Evolutionary conservation across 2,329 filamentous ascomycete genomes (phyloP).

Genomic region (Berkeleyomyces basicola): DNA sequence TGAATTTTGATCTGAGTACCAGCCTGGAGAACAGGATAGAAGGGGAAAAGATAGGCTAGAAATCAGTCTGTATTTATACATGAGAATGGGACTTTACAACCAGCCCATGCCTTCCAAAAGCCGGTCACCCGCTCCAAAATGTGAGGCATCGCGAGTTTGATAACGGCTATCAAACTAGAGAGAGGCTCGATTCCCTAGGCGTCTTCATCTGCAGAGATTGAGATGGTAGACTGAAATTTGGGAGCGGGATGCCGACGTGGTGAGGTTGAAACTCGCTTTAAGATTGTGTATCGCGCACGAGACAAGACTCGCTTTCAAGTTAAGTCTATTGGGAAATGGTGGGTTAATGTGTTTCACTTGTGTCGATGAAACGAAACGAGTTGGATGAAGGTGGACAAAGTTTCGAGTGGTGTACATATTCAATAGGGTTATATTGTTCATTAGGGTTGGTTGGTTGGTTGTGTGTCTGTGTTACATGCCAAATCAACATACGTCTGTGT

Average conservation of each 20-base stretch:
- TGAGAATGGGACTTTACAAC: not conserved
- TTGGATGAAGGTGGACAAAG: not conserved
- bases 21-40: constrained; percentile 6
- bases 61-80: not conserved
- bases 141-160: not conserved
- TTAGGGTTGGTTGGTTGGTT: not conserved
- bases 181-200: not conserved
- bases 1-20: constrained; percentile 3
- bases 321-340: not conserved
- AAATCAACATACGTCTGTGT: not conserved
- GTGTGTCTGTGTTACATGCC: not conserved
- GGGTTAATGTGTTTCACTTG: not conserved
- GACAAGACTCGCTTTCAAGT: not conserved
- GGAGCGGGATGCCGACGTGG: no score
- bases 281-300: not conserved
- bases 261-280: not conserved
- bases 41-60: not conserved
- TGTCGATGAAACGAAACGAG: not conserved
- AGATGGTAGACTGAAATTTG: no score
- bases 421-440: not conserved
- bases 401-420: not conserved
- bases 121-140: no score
- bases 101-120: no score
- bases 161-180: not conserved
- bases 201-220: not conserved